Evolutionary conservation across 805 yeast species (phyloP).

Genomic region (Lachancea nothofagi): DNA sequence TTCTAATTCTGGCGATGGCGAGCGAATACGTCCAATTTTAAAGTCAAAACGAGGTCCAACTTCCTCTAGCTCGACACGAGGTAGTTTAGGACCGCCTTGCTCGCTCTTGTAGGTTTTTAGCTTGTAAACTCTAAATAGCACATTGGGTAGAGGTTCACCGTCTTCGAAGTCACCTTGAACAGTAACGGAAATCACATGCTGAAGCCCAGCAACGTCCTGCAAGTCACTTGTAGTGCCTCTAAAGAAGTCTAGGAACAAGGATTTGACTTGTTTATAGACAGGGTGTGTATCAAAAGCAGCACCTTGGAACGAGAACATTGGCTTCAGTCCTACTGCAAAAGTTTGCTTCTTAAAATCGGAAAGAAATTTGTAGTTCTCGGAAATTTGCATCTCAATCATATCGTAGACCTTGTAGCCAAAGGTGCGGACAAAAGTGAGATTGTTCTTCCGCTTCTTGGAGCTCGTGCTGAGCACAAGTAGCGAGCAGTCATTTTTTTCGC

Average conservation of each 20-base stretch:
- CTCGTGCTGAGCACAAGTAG: slow-evolving; percentile 70
- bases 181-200: slow-evolving; percentile 78
- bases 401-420: slow-evolving; percentile 88
- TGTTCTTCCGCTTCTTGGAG: slow-evolving; percentile 91
- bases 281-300: slow-evolving; percentile 88
- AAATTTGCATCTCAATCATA: slow-evolving; percentile 83
- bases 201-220: slow-evolving; percentile 93
- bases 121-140: slow-evolving; percentile 87
- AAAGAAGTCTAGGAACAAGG: slow-evolving; percentile 85
- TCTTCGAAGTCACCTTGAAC: slow-evolving; percentile 72
- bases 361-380: slow-evolving; percentile 63
- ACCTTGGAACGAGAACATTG: slow-evolving; percentile 91
- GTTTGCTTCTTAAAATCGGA: slow-evolving; percentile 76
- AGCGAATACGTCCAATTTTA: slow-evolving; percentile 78
- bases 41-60: slow-evolving; percentile 95
- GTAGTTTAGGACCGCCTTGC: slow-evolving; percentile 62
- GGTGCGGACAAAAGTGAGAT: slow-evolving; percentile 80
- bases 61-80: slow-evolving; percentile 91
- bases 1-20: slow-evolving; percentile 80
- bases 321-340: slow-evolving; percentile 84
- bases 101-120: slow-evolving; percentile 75
- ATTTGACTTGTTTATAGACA: slow-evolving; percentile 75
- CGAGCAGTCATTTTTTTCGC: slow-evolving; percentile 91
- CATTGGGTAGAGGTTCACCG: slow-evolving; percentile 63
- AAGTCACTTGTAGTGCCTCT: slow-evolving; percentile 74